Evolutionary conservation across 768 basidiomycete genomes (phyloP).

Genomic region (Phanerodontia chrysosporium): DNA sequence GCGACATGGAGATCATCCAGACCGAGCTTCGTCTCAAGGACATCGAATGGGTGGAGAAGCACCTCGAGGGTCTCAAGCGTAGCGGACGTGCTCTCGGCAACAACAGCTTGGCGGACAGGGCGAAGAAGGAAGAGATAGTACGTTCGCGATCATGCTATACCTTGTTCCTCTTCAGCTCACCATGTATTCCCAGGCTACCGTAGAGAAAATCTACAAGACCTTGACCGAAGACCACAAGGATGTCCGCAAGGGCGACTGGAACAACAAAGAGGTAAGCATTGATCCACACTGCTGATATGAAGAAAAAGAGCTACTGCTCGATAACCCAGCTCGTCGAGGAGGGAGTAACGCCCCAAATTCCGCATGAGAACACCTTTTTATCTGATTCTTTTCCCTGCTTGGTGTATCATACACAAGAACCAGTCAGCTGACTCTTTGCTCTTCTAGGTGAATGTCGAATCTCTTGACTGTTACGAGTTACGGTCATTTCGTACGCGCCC

Average conservation of each 20-base stretch:
- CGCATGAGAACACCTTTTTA: slow-evolving; percentile 33
- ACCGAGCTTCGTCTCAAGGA: slow-evolving; percentile 94
- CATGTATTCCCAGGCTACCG: slow-evolving; percentile 51
- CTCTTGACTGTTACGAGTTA: neutral
- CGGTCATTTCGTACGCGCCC: neutral
- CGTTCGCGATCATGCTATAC: slow-evolving; percentile 22
- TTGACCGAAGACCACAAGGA: slow-evolving; percentile 82
- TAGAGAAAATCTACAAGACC: slow-evolving; percentile 80
- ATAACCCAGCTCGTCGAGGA: slow-evolving; percentile 55
- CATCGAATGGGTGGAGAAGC: slow-evolving; percentile 97
- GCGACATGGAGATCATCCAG: slow-evolving; percentile 97
- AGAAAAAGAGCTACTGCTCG: slow-evolving; percentile 48
- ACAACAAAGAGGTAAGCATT: slow-evolving; percentile 84
- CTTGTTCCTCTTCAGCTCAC: neutral
- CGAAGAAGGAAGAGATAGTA: slow-evolving; percentile 94
- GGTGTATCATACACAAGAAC: slow-evolving; percentile 19
- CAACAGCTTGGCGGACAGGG: slow-evolving; percentile 84
- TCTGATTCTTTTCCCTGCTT: slow-evolving; percentile 12
- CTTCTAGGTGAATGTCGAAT: slow-evolving; percentile 21
- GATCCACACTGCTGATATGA: slow-evolving; percentile 21
- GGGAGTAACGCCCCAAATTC: slow-evolving; percentile 40
- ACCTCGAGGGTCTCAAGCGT: slow-evolving; percentile 76
- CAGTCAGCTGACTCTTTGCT: slow-evolving; percentile 9
- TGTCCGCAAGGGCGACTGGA: slow-evolving; percentile 91
- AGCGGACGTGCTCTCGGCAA: slow-evolving; percentile 66